Evolutionary conservation across 2,329 filamentous ascomycete species (phyloP).

Genomic region (Escovopsis sp.): DNA sequence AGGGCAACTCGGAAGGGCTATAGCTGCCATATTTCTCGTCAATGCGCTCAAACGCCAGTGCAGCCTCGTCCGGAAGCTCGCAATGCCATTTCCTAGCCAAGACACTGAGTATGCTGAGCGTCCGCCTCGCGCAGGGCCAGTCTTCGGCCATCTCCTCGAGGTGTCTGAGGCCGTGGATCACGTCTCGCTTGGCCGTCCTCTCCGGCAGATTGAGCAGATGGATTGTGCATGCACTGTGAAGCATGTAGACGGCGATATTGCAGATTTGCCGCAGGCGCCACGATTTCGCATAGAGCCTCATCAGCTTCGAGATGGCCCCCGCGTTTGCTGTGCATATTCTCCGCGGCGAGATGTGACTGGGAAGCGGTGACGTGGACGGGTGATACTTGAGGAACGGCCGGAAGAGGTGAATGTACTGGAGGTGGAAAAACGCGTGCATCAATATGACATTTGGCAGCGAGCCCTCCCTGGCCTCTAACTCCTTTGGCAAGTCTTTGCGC

Average conservation of each 20-base stretch:
- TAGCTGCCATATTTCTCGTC: slow-evolving; percentile 69
- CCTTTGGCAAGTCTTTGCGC: slow-evolving; percentile 68
- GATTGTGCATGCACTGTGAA: slow-evolving; percentile 87
- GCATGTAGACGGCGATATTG: slow-evolving; percentile 92
- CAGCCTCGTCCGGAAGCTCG: slow-evolving; percentile 71
- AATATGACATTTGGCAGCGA: slow-evolving; percentile 69
- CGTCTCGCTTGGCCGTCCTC: slow-evolving; percentile 77
- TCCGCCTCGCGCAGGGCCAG: slow-evolving; percentile 80
- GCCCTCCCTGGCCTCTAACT: slow-evolving; percentile 80
- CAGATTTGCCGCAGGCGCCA: slow-evolving; percentile 88
- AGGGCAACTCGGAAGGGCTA: slow-evolving; percentile 44
- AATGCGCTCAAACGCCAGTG: slow-evolving; percentile 57
- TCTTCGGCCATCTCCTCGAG: slow-evolving; percentile 92
- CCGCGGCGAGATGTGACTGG: slow-evolving; percentile 74
- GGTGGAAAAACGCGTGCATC: slow-evolving; percentile 92
- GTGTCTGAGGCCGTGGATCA: slow-evolving; percentile 80
- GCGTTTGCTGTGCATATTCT: slow-evolving; percentile 86
- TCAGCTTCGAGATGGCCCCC: slow-evolving; percentile 79
- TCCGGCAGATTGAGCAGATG: slow-evolving; percentile 87
- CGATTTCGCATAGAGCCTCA: slow-evolving; percentile 82
- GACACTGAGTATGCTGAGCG: slow-evolving; percentile 71
- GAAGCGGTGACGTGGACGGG: slow-evolving; percentile 66
- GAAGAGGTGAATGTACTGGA: slow-evolving; percentile 91
- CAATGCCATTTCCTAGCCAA: slow-evolving; percentile 83
- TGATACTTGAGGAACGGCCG: slow-evolving; percentile 88